These are phyloP conservation scores for Boletus speciosus DNA, from an alignment of 768 basidiomycete species.

Conservation along the genomic window DNA sequence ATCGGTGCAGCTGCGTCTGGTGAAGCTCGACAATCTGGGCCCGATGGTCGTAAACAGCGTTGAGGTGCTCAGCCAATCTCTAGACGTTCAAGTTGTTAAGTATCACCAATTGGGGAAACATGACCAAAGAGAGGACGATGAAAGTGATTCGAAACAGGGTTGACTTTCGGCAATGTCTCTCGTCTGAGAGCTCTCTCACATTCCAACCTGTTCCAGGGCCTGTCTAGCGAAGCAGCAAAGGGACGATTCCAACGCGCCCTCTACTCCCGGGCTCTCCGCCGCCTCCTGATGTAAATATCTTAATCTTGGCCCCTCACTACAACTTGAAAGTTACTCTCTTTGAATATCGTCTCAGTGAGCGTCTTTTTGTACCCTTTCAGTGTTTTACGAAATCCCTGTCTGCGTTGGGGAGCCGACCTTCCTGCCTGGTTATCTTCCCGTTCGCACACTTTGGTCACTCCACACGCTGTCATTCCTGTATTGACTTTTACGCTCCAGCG, in stretches of 20 bases:
- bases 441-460: not conserved
- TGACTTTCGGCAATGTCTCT: not conserved
- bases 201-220: not conserved
- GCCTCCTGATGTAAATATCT: not conserved
- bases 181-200: not conserved
- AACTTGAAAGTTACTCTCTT: not conserved
- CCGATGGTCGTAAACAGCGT: slow-evolving; percentile 69
- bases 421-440: not conserved
- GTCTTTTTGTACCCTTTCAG: too few species aligned
- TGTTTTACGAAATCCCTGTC: not conserved
- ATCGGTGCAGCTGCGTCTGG: slow-evolving; percentile 21
- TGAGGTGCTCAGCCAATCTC: slow-evolving; percentile 29
- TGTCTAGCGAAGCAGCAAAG: slow-evolving; percentile 6
- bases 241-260: not conserved
- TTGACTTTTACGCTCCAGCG: not conserved
- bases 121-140: slow-evolving; percentile 56
- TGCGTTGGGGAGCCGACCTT: not conserved
- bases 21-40: slow-evolving; percentile 57
- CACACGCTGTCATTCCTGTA: not conserved
- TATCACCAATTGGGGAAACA: slow-evolving; percentile 60
- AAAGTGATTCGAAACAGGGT: slow-evolving; percentile 51
- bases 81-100: slow-evolving; percentile 54
- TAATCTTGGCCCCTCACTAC: not conserved
- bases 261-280: not conserved
- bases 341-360: not conserved